These are phyloP conservation scores for Pseudogymnoascus pannorum DNA, from an alignment of 2,329 filamentous ascomycete genomes.

Conservation along the genomic window DNA sequence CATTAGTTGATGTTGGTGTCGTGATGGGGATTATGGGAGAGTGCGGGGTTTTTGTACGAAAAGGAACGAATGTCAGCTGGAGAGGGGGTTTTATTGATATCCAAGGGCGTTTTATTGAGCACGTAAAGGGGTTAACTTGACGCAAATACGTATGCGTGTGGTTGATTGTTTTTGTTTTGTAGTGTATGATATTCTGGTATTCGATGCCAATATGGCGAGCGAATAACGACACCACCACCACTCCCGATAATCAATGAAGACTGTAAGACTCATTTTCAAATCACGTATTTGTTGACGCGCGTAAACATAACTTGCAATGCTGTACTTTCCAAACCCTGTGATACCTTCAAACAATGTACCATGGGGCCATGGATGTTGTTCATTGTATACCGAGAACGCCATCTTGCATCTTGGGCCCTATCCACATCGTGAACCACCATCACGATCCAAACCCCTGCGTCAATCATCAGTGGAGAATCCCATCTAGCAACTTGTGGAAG, in stretches of 20 bases:
- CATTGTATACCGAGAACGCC: not conserved
- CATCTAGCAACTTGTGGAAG: conserved; percentile 2
- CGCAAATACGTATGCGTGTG: conserved; percentile 2
- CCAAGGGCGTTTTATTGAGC: conserved; percentile 1
- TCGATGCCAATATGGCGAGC: conserved; percentile 4
- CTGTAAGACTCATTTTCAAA: conserved; percentile 5
- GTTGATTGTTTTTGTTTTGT: not conserved
- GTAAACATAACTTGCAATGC: not conserved
- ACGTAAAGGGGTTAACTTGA: not conserved
- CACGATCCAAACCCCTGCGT: not conserved
- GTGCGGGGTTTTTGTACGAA: conserved; percentile 2
- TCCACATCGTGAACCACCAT: not conserved
- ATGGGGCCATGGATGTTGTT: not conserved
- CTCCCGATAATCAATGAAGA: conserved; percentile 4
- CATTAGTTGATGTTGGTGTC: conserved; percentile 48
- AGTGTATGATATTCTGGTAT: conserved; percentile 1
- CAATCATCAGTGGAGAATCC: not conserved
- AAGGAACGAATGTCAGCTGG: not conserved
- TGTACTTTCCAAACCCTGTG: not conserved
- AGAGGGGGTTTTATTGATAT: not conserved
- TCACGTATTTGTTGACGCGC: not conserved
- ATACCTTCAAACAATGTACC: not conserved
- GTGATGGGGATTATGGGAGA: not conserved
- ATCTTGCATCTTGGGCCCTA: not conserved
- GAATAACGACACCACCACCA: conserved; percentile 6